Evolutionary conservation across 129 eudicot species (phyloP), one percentile per base, ranked within the genome.

Genomic region (Cynara cardunculus): DNA sequence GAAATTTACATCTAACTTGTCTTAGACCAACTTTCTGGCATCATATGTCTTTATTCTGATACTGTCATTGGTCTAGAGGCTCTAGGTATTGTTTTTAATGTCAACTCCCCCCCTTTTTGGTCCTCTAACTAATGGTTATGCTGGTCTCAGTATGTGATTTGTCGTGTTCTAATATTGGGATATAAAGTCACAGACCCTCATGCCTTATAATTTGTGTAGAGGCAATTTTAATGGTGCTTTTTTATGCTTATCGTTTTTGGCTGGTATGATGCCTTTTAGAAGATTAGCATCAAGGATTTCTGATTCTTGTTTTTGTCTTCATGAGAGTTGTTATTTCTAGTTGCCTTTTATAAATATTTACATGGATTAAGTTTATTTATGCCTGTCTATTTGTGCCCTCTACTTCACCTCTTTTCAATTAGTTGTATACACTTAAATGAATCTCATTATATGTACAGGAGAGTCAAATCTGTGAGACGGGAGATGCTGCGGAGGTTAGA

Each of bases 381-480:
- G 66, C 16, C 2, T 65, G 26, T 37, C 13, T 19, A 21, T 81
- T 28, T 68, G 37, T 28, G 8, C 3, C 13, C 46, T 31, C 28
- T 56, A 56, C 65, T 56, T 24, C 65, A 24, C 65, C n/a, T 56
- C 65, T 56, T 53, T 56, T 56, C 25, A 18, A 24, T 56, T 56
- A 56, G 62, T 53, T 53, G 22, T 53, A 53, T 53, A 14, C 22
- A 16, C 21, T 34, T 27, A 76, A 53, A 19, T 69, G 35, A 59
- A 76, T 83, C 39, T 19, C 28, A 21, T 41, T 82, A 73, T 66
- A 62, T 22, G 10, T 70, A 74, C 89, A 96, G 99, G 98, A 91
- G 82, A 88, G 87, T 80, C 88, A 87, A 76, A 87, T 85, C 83
- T 91, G 96, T 71, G 99, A 93, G 80, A 91, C 97, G 16, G 99